These are phyloP conservation scores for Paecilomyces variotii DNA, from an alignment of 2,329 filamentous ascomycete genomes.

Conservation along the genomic window DNA sequence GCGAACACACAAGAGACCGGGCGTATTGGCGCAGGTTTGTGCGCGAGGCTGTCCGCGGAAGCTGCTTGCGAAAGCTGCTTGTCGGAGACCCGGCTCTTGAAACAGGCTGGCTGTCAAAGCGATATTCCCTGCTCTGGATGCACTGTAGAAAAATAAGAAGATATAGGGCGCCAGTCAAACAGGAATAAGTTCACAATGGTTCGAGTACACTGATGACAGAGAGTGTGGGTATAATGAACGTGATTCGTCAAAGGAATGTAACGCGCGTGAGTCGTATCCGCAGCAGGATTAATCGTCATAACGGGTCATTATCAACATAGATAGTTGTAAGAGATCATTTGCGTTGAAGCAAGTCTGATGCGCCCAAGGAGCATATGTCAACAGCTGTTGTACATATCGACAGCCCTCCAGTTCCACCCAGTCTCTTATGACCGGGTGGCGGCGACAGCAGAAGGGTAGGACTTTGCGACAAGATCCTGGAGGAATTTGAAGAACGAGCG, in stretches of 20 bases:
- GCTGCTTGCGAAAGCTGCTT: neutral
- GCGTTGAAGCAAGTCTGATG: slow-evolving; percentile 18
- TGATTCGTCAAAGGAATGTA: slow-evolving; percentile 2
- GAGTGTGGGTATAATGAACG: slow-evolving; percentile 3
- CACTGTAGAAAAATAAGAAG: neutral
- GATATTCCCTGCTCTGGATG: neutral
- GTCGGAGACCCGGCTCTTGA: neutral
- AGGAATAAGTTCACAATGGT: neutral
- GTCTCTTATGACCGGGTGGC: neutral
- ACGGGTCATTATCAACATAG: slow-evolving; percentile 2
- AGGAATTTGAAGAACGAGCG: slow-evolving; percentile 38
- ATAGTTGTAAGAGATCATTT: slow-evolving; percentile 16
- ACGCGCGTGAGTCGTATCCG: slow-evolving; percentile 27
- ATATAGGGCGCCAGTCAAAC: neutral
- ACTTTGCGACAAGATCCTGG: slow-evolving; percentile 31
- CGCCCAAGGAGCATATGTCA: slow-evolving; percentile 11
- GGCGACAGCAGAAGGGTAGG: slow-evolving; percentile 9
- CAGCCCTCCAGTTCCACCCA: slow-evolving; percentile 7
- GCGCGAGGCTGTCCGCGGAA: neutral
- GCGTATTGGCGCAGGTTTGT: neutral
- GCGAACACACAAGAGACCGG: neutral
- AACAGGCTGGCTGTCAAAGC: neutral
- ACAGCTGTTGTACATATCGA: slow-evolving; percentile 13
- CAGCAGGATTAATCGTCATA: slow-evolving; percentile 7
- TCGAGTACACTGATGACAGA: neutral